A percentile compares a stretch with the other conserved stretches of the same genome.
Evolutionary conservation across 2,329 filamentous ascomycete genomes (phyloP).

Genomic region (Hymenoscyphus repandus): DNA sequence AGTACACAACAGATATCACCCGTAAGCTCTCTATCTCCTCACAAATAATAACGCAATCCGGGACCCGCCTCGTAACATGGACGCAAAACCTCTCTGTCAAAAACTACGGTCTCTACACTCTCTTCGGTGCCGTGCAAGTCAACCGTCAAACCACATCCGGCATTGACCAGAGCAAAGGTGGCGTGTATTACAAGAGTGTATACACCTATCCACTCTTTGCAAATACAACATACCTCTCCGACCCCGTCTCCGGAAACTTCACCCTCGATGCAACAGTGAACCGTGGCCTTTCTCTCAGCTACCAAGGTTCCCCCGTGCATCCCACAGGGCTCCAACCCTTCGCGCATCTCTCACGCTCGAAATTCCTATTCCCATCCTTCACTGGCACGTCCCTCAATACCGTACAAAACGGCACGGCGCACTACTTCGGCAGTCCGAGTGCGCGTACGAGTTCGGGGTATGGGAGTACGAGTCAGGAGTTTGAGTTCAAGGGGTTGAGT

Average conservation of each 20-base stretch:
- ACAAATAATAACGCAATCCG: conserved; percentile 43
- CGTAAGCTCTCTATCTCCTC: conserved; percentile 51
- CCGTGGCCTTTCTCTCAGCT: conserved; percentile 43
- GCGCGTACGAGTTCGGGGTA: conserved; percentile 43
- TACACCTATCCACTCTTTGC: conserved; percentile 59
- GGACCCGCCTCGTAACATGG: conserved; percentile 45
- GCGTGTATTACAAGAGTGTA: conserved; percentile 27
- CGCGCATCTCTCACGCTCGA: conserved; percentile 25
- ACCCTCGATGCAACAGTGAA: conserved; percentile 44
- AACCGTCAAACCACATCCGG: conserved; percentile 48
- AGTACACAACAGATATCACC: conserved; percentile 51
- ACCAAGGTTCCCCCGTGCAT: conserved; percentile 44
- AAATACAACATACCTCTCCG: conserved; percentile 43
- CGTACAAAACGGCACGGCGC: conserved; percentile 51
- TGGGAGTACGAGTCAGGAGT: conserved; percentile 52
- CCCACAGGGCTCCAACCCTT: conserved; percentile 58
- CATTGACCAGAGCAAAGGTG: conserved; percentile 34
- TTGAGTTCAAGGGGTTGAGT: conserved; percentile 44
- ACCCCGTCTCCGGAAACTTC: conserved; percentile 38
- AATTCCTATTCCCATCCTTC: conserved; percentile 25
- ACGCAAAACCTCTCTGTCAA: conserved; percentile 51
- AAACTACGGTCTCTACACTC: conserved; percentile 50
- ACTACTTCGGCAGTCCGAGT: conserved; percentile 45
- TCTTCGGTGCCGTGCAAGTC: conserved; percentile 48
- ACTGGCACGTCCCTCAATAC: conserved; percentile 42